Percentiles rank a stretch among this genome's conserved stretches.
These are phyloP conservation scores for Mycena amicta DNA, from an alignment of 768 basidiomycete genomes.

Conservation along the genomic window DNA sequence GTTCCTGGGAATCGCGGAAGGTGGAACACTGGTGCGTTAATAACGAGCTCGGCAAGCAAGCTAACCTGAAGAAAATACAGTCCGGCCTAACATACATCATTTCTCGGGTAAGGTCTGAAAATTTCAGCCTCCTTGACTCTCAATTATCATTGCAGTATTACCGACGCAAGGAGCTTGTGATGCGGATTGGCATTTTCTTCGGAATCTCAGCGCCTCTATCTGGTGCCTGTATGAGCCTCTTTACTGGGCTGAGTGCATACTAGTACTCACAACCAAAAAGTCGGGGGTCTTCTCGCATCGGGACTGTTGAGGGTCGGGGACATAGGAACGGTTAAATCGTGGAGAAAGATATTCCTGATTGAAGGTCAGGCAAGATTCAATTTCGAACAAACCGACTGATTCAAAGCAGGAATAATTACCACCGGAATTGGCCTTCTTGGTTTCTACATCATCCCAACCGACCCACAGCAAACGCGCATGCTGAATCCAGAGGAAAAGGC, in stretches of 20 bases:
- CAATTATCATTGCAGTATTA: slow-evolving; percentile 32
- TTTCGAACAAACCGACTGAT: not conserved
- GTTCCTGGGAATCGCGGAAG: slow-evolving; percentile 45
- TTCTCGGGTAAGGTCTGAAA: slow-evolving; percentile 33
- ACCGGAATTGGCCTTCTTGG: slow-evolving; percentile 38
- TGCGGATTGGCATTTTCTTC: slow-evolving; percentile 40
- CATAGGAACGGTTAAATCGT: slow-evolving; percentile 34
- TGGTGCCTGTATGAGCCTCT: slow-evolving; percentile 37
- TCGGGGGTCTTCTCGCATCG: slow-evolving; percentile 42
- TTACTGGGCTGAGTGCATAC: not conserved
- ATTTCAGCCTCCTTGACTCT: not conserved
- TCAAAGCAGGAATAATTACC: slow-evolving; percentile 36
- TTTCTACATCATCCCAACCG: slow-evolving; percentile 38
- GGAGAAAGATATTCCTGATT: slow-evolving; percentile 47
- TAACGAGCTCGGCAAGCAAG: no score
- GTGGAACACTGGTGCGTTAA: slow-evolving; percentile 44
- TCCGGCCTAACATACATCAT: slow-evolving; percentile 43
- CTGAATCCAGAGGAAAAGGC: slow-evolving; percentile 35
- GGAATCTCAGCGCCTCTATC: slow-evolving; percentile 36
- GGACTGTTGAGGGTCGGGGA: slow-evolving; percentile 34
- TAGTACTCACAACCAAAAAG: slow-evolving; percentile 16
- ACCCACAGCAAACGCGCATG: slow-evolving; percentile 37
- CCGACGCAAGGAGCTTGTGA: slow-evolving; percentile 36
- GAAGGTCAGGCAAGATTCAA: slow-evolving; percentile 31
- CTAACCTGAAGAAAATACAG: no score